Evolutionary conservation across 257 asterid genomes (phyloP).

Genomic region (Solanum pinnatisectum): DNA sequence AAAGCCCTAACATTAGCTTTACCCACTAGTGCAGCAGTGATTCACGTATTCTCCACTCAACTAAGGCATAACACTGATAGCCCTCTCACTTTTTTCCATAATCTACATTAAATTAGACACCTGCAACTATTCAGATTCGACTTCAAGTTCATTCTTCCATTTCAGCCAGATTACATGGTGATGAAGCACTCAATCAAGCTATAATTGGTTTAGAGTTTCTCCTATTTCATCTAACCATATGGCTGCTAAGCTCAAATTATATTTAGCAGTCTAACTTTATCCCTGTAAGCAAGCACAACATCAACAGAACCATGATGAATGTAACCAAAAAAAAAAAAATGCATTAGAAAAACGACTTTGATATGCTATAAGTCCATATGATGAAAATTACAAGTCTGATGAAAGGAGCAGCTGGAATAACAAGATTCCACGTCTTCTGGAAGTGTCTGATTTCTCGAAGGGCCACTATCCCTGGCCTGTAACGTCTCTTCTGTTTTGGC

Average conservation of each 20-base stretch:
- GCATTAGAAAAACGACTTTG: neutral
- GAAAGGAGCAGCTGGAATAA: conserved; percentile 88
- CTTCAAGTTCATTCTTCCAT: neutral
- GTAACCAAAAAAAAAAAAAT: neutral
- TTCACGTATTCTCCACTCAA: neutral
- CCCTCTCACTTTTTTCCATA: neutral
- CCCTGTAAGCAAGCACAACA: neutral
- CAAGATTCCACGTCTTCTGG: conserved; percentile 53
- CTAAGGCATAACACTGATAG: neutral
- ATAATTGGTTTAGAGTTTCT: neutral
- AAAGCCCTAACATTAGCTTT: neutral
- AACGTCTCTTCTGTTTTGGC: conserved; percentile 23
- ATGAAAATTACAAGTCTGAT: conserved; percentile 43
- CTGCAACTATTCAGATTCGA: neutral
- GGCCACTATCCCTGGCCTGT: conserved; percentile 66
- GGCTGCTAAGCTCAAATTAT: neutral
- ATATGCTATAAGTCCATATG: neutral
- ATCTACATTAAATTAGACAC: neutral
- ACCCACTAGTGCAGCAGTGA: neutral
- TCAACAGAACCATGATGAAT: neutral
- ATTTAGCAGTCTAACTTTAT: neutral
- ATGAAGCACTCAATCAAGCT: neutral
- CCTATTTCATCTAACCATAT: neutral
- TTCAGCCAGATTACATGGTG: neutral
- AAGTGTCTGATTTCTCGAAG: conserved; percentile 75